A percentile compares a stretch with the other conserved stretches of the same genome.
These are phyloP conservation scores for Pseudopithomyces chartarum DNA, from an alignment of 2,329 filamentous ascomycete genomes.

Conservation along the genomic window DNA sequence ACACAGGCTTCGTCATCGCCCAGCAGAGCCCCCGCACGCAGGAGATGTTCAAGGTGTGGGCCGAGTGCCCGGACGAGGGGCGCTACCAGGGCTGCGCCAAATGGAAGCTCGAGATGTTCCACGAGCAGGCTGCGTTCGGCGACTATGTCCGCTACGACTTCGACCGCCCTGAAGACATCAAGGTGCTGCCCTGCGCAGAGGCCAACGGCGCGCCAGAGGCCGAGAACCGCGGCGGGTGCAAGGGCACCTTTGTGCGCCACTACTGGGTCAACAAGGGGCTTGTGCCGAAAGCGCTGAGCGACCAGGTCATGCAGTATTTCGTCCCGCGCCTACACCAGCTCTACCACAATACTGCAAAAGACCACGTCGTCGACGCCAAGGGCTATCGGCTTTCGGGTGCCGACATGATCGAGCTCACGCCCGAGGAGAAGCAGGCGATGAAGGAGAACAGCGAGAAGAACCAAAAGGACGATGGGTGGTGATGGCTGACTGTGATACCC, in stretches of 20 bases:
- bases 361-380: conserved; percentile 43
- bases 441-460: conserved; percentile 32
- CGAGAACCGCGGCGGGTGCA: conserved; percentile 39
- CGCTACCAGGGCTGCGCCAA: conserved; percentile 41
- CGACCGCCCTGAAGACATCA: conserved; percentile 43
- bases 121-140: conserved; percentile 47
- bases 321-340: conserved; percentile 39
- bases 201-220: conserved; percentile 46
- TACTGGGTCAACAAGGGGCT: conserved; percentile 45
- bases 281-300: conserved; percentile 36
- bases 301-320: conserved; percentile 45
- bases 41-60: conserved; percentile 46
- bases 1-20: conserved; percentile 53
- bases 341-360: conserved; percentile 31
- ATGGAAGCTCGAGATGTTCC: conserved; percentile 44
- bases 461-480: conserved; percentile 42
- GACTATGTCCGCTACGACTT: conserved; percentile 47
- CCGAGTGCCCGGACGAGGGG: conserved; percentile 42
- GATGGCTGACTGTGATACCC: neutral
- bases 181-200: conserved; percentile 45
- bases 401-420: conserved; percentile 37
- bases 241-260: conserved; percentile 46
- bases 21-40: conserved; percentile 46
- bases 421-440: conserved; percentile 34
- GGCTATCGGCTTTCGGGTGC: conserved; percentile 39